phyloP scores from a whole-genome alignment of 768 basidiomycete species.

The Hericium alpestre region DNA sequence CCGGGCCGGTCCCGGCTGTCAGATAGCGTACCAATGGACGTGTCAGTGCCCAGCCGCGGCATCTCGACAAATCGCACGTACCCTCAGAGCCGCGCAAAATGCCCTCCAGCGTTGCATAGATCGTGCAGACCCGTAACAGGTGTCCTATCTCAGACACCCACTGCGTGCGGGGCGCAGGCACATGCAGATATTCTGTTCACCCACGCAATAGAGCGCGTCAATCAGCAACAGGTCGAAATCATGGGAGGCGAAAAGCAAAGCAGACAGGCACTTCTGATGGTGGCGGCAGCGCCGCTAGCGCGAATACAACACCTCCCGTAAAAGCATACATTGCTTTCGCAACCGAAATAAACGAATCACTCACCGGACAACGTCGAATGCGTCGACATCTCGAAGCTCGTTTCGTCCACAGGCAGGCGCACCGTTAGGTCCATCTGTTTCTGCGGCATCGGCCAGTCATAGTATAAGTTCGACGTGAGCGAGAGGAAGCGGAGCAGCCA shows the following conservation, averaged over 20 bases:
- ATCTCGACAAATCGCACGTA: conserved; percentile 16
- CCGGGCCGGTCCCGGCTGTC: not conserved
- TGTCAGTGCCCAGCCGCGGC: not conserved
- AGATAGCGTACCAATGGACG: not conserved
- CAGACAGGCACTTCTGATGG: not conserved
- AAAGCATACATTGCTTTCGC: not conserved
- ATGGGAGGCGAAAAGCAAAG: not conserved
- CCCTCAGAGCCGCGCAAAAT: conserved; percentile 37
- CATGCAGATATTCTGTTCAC: conserved; percentile 53
- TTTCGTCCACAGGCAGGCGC: conserved; percentile 71
- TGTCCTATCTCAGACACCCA: conserved; percentile 70
- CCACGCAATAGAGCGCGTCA: not conserved
- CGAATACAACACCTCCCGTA: not conserved
- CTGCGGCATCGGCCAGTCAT: conserved; percentile 25
- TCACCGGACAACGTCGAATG: conserved; percentile 9
- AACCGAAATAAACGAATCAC: not conserved
- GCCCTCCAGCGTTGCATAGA: conserved; percentile 52
- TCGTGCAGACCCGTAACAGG: conserved; percentile 55
- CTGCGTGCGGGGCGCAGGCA: conserved; percentile 47
- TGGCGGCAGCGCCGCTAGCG: not conserved
- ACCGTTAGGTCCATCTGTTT: conserved; percentile 40
- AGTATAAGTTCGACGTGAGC: conserved; percentile 30
- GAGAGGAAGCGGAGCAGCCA: conserved; percentile 67
- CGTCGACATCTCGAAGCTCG: conserved; percentile 55
- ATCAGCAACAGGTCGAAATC: not conserved